These are phyloP conservation scores for Starmerella lactis-condensi DNA, from an alignment of 805 yeast genomes.

Conservation along the genomic window DNA sequence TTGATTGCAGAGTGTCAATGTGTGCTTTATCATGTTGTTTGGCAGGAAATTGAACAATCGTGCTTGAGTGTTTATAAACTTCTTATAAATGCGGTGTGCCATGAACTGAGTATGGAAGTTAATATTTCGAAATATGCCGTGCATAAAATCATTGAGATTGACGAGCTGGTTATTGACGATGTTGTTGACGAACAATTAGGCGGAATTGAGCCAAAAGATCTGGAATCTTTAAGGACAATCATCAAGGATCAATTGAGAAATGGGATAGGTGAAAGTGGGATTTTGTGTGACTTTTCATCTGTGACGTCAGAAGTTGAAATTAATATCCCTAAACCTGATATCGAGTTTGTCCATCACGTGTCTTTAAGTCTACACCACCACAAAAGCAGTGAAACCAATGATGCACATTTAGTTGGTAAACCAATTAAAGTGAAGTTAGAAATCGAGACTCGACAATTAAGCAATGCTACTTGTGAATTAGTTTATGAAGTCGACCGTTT, in stretches of 20 bases:
- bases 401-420: constrained; percentile 38
- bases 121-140: not conserved
- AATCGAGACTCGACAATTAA: constrained; percentile 20
- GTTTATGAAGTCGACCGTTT: constrained; percentile 32
- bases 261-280: too few relatives aligned
- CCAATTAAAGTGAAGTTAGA: constrained; percentile 32
- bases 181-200: constrained; percentile 9
- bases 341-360: constrained; percentile 41
- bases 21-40: constrained; percentile 12
- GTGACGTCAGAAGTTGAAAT: too few relatives aligned
- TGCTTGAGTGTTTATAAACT: not conserved
- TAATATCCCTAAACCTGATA: constrained; percentile 43
- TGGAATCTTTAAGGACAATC: not conserved
- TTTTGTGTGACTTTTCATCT: too few relatives aligned
- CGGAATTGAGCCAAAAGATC: constrained; percentile 8
- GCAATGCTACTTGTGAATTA: constrained; percentile 17
- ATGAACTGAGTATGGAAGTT: not conserved
- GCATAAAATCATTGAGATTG: not conserved
- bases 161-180: constrained; percentile 2
- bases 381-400: not conserved
- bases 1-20: constrained; percentile 13
- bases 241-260: too few relatives aligned
- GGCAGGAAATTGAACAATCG: not conserved
- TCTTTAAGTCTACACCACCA: constrained; percentile 23
- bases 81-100: not conserved